These are phyloP conservation scores for Carnegiea gigantea DNA, from an alignment of 179 eudicot genomes.

Conservation along the genomic window DNA sequence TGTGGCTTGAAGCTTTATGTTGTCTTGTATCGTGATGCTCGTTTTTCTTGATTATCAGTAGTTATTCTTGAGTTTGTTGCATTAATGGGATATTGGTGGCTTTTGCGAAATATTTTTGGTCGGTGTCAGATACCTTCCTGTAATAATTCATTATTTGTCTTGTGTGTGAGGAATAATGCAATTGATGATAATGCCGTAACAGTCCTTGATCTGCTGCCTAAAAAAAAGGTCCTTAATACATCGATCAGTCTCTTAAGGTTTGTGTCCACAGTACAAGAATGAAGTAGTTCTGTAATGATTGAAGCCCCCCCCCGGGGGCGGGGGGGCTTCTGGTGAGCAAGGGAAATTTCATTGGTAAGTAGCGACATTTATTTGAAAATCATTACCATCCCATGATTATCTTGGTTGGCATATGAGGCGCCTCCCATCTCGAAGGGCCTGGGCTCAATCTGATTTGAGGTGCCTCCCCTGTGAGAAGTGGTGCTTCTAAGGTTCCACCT, in stretches of 20 bases:
- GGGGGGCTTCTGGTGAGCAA: background rate
- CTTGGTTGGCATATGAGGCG: background rate
- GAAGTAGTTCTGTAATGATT: background rate
- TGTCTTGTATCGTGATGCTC: slow-evolving; percentile 6
- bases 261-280: background rate
- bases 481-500: background rate
- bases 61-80: background rate
- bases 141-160: background rate
- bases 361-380: background rate
- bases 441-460: no score
- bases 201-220: no score
- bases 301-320: background rate
- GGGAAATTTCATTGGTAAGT: background rate
- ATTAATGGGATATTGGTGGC: background rate
- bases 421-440: background rate
- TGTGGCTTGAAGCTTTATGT: background rate
- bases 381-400: background rate
- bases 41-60: background rate
- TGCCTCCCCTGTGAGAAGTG: background rate
- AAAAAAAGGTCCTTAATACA: background rate
- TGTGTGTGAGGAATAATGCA: slow-evolving; percentile 3
- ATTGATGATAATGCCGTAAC: no score
- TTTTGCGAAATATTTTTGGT: background rate
- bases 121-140: background rate
- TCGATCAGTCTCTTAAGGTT: background rate